Evolutionary conservation across 2,329 filamentous ascomycete species (phyloP).

Genomic region (Colletotrichum gloeosporioides): DNA sequence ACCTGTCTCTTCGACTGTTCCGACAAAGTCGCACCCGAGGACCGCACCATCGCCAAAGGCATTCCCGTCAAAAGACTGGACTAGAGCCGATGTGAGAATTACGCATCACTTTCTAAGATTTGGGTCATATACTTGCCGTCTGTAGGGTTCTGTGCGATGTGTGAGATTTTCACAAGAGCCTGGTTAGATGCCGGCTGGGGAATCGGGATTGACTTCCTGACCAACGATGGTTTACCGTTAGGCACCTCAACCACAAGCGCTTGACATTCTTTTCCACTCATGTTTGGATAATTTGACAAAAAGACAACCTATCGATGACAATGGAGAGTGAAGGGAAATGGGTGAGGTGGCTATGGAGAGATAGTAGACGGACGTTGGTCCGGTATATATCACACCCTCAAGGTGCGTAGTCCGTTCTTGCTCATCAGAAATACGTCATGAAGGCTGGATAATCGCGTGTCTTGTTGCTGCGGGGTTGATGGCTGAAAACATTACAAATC

Average conservation of each 20-base stretch:
- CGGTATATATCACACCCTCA: not conserved
- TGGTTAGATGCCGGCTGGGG: slow-evolving; percentile 21
- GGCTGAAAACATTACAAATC: not conserved
- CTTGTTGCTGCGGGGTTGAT: not conserved
- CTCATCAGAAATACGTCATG: not conserved
- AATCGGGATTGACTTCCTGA: not conserved
- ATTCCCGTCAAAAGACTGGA: slow-evolving; percentile 37
- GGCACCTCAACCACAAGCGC: slow-evolving; percentile 2
- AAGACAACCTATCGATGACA: not conserved
- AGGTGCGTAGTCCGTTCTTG: not conserved
- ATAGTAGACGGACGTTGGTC: not conserved
- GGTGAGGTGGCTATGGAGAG: not conserved
- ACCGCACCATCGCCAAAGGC: slow-evolving; percentile 41
- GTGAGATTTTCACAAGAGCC: slow-evolving; percentile 26
- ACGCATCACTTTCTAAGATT: too few species aligned
- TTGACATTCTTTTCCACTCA: not conserved
- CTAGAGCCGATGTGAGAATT: slow-evolving; percentile 17
- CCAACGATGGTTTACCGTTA: not conserved
- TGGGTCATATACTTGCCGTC: slow-evolving; percentile 19
- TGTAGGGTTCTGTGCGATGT: slow-evolving; percentile 31
- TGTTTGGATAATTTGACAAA: not conserved
- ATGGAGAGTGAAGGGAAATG: not conserved
- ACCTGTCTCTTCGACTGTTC: slow-evolving; percentile 38
- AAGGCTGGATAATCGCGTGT: not conserved
- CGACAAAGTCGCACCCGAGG: slow-evolving; percentile 41